Evolutionary conservation across 148 eudicot species (phyloP), one percentile per base, ranked within the genome.

Genomic region (Amaranthus cruentus): DNA sequence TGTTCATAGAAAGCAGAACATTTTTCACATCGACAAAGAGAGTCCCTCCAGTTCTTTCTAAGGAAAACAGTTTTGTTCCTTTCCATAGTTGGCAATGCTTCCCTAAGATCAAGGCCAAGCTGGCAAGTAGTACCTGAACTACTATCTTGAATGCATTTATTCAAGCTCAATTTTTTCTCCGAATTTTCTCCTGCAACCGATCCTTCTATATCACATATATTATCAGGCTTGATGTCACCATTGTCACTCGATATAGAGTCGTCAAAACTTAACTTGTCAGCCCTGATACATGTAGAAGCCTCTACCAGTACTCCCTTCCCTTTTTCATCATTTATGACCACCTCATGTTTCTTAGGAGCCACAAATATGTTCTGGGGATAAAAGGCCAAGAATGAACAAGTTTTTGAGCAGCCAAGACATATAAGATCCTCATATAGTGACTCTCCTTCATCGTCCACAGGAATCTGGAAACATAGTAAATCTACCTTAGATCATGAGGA

Each of bases 361-460:
- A 85, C 96, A 79, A 79, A 84, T 62, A 86, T 89, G 54, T 69
- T 75, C 65, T 85, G 79, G 68, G 95, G 90, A 80, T 96, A 96
- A 55, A 80, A 82, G 52, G 81, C 77, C 87, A 96, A 80, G 81
- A 96, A 92, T 55, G 91, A 85, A 77, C 89, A 92, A 63, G 76
- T 69, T 55, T 55, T 84, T 54, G 95, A 85, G 78, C 97, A 96
- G 42, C 66, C 78, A 65, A 70, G 90, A 81, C 97, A 96, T 73
- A 96, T 86, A 75, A 96, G 87, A 76, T 96, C 99, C 82, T 92
- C 96, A 69, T 87, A 96, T 13, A 86, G 75, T 13, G 87, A 88
- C 82, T 88, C 92, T 62, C 94, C 99, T 67, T 95, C 97, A 53
- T 91, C 94, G 52, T 91, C 92, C 69, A 84, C 87, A n/a, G 99